Evolutionary conservation across 495 filamentous ascomycete genomes (phyloP).

Genomic region (Haplographium delicatum): DNA sequence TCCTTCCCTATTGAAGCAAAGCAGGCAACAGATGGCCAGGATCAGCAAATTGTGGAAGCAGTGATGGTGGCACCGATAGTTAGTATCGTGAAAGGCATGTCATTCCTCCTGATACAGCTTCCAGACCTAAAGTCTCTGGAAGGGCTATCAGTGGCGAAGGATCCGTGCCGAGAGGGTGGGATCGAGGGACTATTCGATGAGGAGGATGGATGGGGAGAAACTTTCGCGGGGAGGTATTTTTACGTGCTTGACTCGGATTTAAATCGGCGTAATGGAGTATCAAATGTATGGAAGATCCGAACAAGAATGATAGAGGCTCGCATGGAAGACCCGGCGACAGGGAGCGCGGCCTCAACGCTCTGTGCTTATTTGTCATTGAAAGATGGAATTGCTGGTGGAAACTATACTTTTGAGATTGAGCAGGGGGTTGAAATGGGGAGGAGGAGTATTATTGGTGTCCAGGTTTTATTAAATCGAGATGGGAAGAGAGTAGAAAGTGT

Average conservation of each 20-base stretch:
- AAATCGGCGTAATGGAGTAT: conserved; percentile 39
- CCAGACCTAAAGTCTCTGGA: conserved; percentile 44
- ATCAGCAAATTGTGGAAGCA: neutral
- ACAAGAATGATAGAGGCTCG: conserved; percentile 50
- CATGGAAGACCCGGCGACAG: conserved; percentile 68
- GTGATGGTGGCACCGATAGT: conserved; percentile 6
- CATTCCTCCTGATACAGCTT: conserved; percentile 56
- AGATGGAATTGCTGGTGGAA: conserved; percentile 1
- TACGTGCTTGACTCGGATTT: conserved; percentile 17
- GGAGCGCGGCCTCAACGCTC: conserved; percentile 56
- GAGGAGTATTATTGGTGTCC: conserved; percentile 48
- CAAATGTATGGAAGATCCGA: conserved; percentile 21
- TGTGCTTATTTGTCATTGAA: conserved; percentile 47
- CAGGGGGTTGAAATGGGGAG: conserved; percentile 81
- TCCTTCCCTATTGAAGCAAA: conserved; percentile 39
- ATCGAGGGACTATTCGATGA: conserved; percentile 24
- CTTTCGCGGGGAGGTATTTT: conserved; percentile 55
- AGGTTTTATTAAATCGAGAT: conserved; percentile 24
- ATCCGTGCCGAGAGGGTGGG: neutral
- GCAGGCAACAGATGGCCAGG: neutral
- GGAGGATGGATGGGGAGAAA: conserved; percentile 46
- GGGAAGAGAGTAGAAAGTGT: conserved; percentile 41
- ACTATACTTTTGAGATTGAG: conserved; percentile 43
- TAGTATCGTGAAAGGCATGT: conserved; percentile 63
- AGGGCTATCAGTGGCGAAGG: conserved; percentile 28